Base-by-base conservation (phyloP, 352 stramenopile genomes). In the Achlya hypogyna region DNA sequence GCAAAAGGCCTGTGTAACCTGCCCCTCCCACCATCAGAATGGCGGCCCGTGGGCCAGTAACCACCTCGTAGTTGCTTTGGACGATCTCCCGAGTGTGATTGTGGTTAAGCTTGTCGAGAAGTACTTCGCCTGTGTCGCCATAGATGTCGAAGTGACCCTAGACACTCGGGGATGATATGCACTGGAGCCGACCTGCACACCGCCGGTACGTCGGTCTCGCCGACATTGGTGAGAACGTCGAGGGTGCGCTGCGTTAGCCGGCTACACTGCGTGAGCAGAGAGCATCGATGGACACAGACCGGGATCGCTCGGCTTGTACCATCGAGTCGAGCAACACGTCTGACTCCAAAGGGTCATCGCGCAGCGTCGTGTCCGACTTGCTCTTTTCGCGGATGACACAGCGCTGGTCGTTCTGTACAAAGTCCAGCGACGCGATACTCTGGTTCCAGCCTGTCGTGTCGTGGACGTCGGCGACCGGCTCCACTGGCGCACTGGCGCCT, bases 191-290 rank as follows among this genome's bases (percentile, higher is more conserved):
- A 31, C 12, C 25, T 12, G 51, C 35, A 32, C 51, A 31, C 28
- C 51, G 29, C 18, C 35, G 51, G 8, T 9, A 16, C 51, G 51
- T 6, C 16, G 0, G n/a, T 25, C 49, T 22, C n/a, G 53, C 23
- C 29, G 29, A 8, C 31, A 6, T 42, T 42, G 6, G 54, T 27
- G 4, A 63, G 25, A n/a, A 63, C 40, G 20, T 63, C 32, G 16
- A 63, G n/a, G 16, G 54, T 29, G 18, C 54, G 54, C 40, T 63
- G 54, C 16, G 54, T 63, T 12, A 63, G 54, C n/a, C 54, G 54
- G 16, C 54, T 63, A 63, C 4, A 34, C 14, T n/a, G n/a, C n/a
- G n/a, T n/a, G n/a, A 42, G 34, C 34, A 42, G 34, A 16, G 34
- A 42, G 6, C 6, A 42, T 6, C 14, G 6, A 14, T 6, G 14